Evolutionary conservation across 805 yeast species (phyloP), one percentile per base, ranked within the genome.

Genomic region (Yamadazyma tumulicola): DNA sequence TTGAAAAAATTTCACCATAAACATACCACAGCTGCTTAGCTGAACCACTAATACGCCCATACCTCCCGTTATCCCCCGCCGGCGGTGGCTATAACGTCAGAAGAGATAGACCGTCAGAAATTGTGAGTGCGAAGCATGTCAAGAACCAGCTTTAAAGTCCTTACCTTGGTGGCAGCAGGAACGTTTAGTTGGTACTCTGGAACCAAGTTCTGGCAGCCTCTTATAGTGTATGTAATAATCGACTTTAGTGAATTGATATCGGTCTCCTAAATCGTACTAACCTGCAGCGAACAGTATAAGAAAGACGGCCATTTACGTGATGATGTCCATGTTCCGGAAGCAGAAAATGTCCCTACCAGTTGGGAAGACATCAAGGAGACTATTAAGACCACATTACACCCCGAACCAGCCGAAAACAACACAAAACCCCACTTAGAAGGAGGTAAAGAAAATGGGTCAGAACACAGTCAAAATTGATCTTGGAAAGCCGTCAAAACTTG

Each of bases 181-280:
- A 51, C 44, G 2, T 32, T 62, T 21, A 57, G 69, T 36, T 64
- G 69, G 67, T 66, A 66, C 38, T 54, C 67, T 13, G 85, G 85
- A 3, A 58, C 76, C 37, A 75, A 72, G 51, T 84, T 84, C 58
- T 84, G 85, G 65, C 80, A 80, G 46, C 94, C 94, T 2, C 54
- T 84, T 12, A 72, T 84, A 3, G 71, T 83, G 79, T 74, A 64
- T 49, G 81, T 72, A 31, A 17, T n/a, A 13, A 10, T 15, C n/a
- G n/a, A n/a, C 6, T 15, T 12, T 11, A 19, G n/a, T 24, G 14
- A 24, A 12, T 21, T n/a, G n/a, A 21, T 9, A 9, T 21, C 23
- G 23, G n/a, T 12, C 19, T 14, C 37, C 31, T 29, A 12, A 7
- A 18, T 9, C 17, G 6, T 39, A 44, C 46, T 22, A 22, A 24